Evolutionary conservation across 768 basidiomycete species (phyloP).

Genomic region (Russula abietina): DNA sequence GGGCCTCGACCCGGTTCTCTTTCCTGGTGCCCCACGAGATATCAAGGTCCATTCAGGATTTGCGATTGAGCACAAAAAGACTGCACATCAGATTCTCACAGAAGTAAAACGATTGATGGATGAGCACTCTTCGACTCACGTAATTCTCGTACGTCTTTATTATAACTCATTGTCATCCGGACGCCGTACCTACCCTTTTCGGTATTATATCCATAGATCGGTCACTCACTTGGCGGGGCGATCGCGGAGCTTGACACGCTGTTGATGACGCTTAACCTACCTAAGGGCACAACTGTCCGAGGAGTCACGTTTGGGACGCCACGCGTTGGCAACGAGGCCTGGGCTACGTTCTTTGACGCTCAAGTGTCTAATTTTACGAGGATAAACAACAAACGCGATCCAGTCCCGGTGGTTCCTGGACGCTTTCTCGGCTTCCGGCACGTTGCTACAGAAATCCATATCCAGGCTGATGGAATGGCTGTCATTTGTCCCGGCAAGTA

Average conservation of each 20-base stretch:
- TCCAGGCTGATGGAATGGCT: constrained; percentile 6
- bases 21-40: constrained; percentile 8
- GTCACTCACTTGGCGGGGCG: constrained; percentile 23
- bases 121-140: constrained; percentile 9
- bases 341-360: constrained; percentile 19
- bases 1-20: constrained; percentile 8
- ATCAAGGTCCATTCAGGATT: constrained; percentile 18
- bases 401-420: constrained; percentile 20
- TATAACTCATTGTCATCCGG: background rate
- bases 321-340: constrained; percentile 18
- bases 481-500: constrained; percentile 14
- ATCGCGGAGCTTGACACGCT: constrained; percentile 23
- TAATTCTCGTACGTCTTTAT: constrained; percentile 15
- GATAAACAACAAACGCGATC: constrained; percentile 21
- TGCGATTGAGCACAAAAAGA: constrained; percentile 18
- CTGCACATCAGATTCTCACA: constrained; percentile 16
- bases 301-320: constrained; percentile 25
- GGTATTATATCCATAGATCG: background rate
- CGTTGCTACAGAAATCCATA: constrained; percentile 19
- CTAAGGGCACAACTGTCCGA: constrained; percentile 12
- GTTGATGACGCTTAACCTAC: constrained; percentile 24
- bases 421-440: constrained; percentile 20
- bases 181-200: background rate
- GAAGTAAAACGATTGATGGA: constrained; percentile 20
- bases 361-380: constrained; percentile 20